phyloP scores from a whole-genome alignment of 176 grass and related monocot genomes.

The Ampelocalamus luodianensis region DNA sequence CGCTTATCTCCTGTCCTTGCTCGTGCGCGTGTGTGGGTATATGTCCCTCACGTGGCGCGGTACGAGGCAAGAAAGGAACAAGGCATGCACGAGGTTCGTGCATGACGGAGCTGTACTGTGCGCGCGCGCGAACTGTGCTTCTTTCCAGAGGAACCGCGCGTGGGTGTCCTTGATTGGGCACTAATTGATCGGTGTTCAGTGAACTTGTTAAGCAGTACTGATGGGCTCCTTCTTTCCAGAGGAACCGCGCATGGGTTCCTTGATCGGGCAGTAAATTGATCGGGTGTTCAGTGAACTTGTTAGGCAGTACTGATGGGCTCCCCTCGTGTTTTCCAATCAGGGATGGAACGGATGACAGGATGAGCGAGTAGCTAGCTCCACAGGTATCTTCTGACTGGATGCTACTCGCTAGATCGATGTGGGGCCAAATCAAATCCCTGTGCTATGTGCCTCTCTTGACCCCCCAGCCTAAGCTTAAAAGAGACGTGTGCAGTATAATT shows the following conservation, averaged over 20 bases:
- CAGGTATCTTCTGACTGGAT: not conserved
- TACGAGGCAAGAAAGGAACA: not conserved
- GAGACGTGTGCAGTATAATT: not conserved
- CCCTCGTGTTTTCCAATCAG: not conserved
- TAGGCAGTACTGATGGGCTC: not conserved
- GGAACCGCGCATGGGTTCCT: not conserved
- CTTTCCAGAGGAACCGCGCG: not conserved
- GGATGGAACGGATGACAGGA: not conserved
- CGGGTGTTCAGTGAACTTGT: not conserved
- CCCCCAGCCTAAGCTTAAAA: not conserved
- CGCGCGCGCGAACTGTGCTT: not conserved
- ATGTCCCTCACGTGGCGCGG: slow-evolving; percentile 6
- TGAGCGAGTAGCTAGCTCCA: not conserved
- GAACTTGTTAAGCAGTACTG: too few species aligned
- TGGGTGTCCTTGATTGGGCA: slow-evolving; percentile 4
- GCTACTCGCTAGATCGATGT: not conserved
- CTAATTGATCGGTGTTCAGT: not conserved
- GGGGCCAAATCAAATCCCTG: slow-evolving; percentile 2
- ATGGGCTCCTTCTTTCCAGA: not conserved
- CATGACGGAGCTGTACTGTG: not conserved
- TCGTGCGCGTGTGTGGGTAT: not conserved
- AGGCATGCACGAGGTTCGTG: not conserved
- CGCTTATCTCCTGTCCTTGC: not conserved
- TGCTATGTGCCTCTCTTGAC: not conserved
- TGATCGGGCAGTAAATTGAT: slow-evolving; percentile 23